Evolutionary conservation across 257 asterid genomes (phyloP).

Genomic region (Forsythia viridissima): DNA sequence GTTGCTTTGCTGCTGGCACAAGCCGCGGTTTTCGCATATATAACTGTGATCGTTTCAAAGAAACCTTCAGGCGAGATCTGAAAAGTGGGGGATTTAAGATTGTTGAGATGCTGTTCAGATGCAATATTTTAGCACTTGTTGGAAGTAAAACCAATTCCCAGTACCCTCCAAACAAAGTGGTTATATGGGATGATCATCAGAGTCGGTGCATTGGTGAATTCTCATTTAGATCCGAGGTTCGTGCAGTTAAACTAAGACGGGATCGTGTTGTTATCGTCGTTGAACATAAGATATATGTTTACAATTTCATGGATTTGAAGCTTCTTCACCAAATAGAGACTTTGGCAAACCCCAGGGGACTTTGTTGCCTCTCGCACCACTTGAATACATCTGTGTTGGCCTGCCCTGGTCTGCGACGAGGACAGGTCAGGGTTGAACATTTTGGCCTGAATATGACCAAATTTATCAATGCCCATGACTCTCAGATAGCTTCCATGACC

Average conservation of each 20-base stretch:
- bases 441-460: constrained; percentile 83
- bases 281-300: constrained; percentile 89
- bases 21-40: constrained; percentile 82
- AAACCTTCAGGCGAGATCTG: constrained; percentile 88
- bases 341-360: constrained; percentile 74
- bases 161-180: constrained; percentile 83
- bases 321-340: constrained; percentile 97
- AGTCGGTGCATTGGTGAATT: constrained; percentile 91
- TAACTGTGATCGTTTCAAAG: constrained; percentile 81
- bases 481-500: constrained; percentile 78
- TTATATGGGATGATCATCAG: constrained; percentile 97
- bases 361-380: constrained; percentile 88
- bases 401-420: constrained; percentile 80
- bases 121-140: constrained; percentile 92
- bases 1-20: constrained; percentile 97
- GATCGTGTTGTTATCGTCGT: constrained; percentile 83
- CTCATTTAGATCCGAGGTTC: constrained; percentile 89
- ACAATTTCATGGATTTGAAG: constrained; percentile 81
- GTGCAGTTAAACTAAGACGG: constrained; percentile 80
- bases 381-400: constrained; percentile 75
- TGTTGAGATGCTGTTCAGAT: constrained; percentile 88
- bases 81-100: constrained; percentile 87
- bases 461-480: constrained; percentile 79
- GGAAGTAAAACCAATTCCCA: constrained; percentile 72
- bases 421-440: constrained; percentile 94